Evolutionary conservation across 441 rosid genomes (phyloP).

Genomic region (Sinapis alba): DNA sequence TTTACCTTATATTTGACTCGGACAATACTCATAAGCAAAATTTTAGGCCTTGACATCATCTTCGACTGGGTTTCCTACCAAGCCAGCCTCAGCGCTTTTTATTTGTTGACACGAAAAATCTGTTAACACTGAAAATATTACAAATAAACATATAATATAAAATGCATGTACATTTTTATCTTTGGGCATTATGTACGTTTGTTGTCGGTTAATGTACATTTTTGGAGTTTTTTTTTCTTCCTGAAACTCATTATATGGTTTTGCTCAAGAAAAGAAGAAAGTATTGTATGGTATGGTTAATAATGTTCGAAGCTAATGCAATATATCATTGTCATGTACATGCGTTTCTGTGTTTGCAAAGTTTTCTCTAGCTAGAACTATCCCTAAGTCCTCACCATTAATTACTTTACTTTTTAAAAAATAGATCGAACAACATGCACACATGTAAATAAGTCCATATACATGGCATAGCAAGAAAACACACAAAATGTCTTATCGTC

Average conservation of each 20-base stretch:
- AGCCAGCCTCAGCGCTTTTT: not conserved
- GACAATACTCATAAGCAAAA: not conserved
- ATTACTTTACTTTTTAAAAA: too few species aligned
- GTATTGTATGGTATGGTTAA: too few species aligned
- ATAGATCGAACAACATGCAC: not conserved
- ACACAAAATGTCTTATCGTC: not conserved
- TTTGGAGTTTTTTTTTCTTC: too few species aligned
- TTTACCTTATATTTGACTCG: not conserved
- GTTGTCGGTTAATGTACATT: too few species aligned
- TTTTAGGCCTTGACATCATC: not conserved
- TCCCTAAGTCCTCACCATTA: not conserved
- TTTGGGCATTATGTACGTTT: too few species aligned
- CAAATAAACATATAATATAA: too few species aligned
- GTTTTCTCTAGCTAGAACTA: not conserved
- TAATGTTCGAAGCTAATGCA: too few species aligned
- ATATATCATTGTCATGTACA: not conserved
- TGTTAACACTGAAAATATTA: not conserved
- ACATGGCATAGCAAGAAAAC: not conserved
- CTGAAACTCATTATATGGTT: too few species aligned
- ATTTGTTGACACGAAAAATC: not conserved
- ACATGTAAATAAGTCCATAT: too few species aligned
- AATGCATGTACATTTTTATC: too few species aligned
- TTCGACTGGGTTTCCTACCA: not conserved
- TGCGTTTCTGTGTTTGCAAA: not conserved
- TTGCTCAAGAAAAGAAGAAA: too few species aligned